Evolutionary conservation across 306 rosid genomes (phyloP), one percentile per base, ranked within the genome.

Genomic region (Pueraria montana): DNA sequence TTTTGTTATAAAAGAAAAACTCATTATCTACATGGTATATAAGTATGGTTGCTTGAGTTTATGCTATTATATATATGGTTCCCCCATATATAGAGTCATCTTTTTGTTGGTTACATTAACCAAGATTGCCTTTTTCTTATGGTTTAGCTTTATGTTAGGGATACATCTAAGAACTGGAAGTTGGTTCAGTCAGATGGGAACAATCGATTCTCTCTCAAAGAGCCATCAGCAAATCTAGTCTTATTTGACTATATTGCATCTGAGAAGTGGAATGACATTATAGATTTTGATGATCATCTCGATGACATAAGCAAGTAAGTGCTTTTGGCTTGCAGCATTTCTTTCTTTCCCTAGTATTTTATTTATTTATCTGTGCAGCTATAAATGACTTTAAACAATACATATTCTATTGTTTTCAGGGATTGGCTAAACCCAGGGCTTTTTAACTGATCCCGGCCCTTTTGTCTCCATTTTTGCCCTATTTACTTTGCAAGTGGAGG

Each of bases 341-440:
- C 58, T 27, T 77, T 20, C 40, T 20, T 79, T 64, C 64, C 80
- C n/a, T 46, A 26, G 49, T 82, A 32, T 21, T 14, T 69, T 40
- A 20, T 68, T 69, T 40, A 20, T 68, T 68, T 26, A 11, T 74
- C 16, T 78, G 17, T 40, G 68, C n/a, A 4, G 38, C 38, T 46
- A 58, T 49, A 13, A 42, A n/a, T 71, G 63, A 84, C 86, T 14
- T 52, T 16, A 50, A 78, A 24, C 32, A 4, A 55, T 71, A 24
- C 27, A 69, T 53, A n/a, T 81, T 76, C 18, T 82, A 17, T 26
- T 67, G 32, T 49, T 84, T 84, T 34, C 90, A 96, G 99, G 91
- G 98, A 93, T 77, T 96, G 99, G 98, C 89, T 93, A 81, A 96
- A 96, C 86, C 94, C 99, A 55, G 94, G 88, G 82, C 91, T 93